These are phyloP conservation scores for Phytopythium sindhum DNA, from an alignment of 352 stramenopile species.

Conservation along the genomic window DNA sequence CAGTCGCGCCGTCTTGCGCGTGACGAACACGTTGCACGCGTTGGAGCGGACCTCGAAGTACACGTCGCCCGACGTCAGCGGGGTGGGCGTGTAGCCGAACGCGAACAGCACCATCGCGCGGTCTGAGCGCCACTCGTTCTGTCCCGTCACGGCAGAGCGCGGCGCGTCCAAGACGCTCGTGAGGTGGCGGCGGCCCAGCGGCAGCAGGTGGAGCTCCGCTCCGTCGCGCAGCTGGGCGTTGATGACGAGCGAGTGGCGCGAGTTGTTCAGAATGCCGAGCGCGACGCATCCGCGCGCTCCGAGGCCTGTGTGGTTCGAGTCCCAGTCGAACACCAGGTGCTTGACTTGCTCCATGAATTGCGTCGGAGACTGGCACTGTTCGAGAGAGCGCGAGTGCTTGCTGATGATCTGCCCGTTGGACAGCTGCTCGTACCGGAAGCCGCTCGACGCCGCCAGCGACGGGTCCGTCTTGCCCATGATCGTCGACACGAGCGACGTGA, in stretches of 20 bases:
- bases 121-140: slow-evolving; percentile 55
- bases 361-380: slow-evolving; percentile 37
- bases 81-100: slow-evolving; percentile 81
- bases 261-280: slow-evolving; percentile 78
- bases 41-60: slow-evolving; percentile 85
- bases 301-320: slow-evolving; percentile 80
- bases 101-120: slow-evolving; percentile 75
- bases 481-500: slow-evolving; percentile 75
- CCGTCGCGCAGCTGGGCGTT: slow-evolving; percentile 71
- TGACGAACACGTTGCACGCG: slow-evolving; percentile 79
- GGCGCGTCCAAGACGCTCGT: slow-evolving; percentile 38
- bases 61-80: slow-evolving; percentile 79
- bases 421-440: slow-evolving; percentile 69
- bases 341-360: slow-evolving; percentile 63
- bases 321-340: slow-evolving; percentile 83
- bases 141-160: slow-evolving; percentile 7
- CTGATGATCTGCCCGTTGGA: slow-evolving; percentile 69
- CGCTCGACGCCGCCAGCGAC: slow-evolving; percentile 31
- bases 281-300: slow-evolving; percentile 74
- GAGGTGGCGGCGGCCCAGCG: slow-evolving; percentile 47
- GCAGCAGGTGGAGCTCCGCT: slow-evolving; percentile 65
- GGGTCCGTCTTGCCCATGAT: slow-evolving; percentile 79
- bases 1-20: slow-evolving; percentile 70
- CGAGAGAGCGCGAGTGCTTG: slow-evolving; percentile 63
- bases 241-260: slow-evolving; percentile 65